Base-by-base conservation (phyloP, 495 filamentous ascomycete genomes). In the Evernia prunastri region DNA sequence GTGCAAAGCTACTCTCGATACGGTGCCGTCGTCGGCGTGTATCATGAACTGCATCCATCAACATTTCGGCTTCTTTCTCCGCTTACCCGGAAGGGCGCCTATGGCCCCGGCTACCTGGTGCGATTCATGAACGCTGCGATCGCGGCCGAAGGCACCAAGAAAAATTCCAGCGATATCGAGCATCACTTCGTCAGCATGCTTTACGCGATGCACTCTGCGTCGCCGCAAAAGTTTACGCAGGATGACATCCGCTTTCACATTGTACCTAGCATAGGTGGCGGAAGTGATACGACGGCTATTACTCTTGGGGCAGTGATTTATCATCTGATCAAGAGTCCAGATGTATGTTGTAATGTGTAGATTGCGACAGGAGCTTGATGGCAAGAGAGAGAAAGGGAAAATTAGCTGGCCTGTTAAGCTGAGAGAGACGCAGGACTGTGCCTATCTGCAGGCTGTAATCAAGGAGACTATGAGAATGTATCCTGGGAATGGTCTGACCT, bases 241-340 rank as follows among this genome's bases (percentile, higher is more conserved):
- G 59, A 56, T 42, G 77, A 80, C 54, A 77, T 83, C 29, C 69
- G 67, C 0, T 69, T 75, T n/a, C 72, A 75, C 37, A 63, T 76
- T 49, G 59, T 66, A 63, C 63, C 43, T 20, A 84, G 84, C 68
- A 75, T 86, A 9, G 69, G 73, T 8, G 84, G 82, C 0, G 83
- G 84, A 0, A 79, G 77, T 3, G 83, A 86, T 65, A 85, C 84
- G 0, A 84, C 80, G 0, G 79, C 79, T 4, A 81, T 82, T 64
- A 77, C 74, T 35, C 71, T 86, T 1, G 77, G 74, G 6, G 67
- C 76, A 9, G 78, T 82, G 6, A 72, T 86, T 58, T 84, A 84
- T 69, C 63, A 79, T 61, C 73, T 86, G 7, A 58, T 80, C 15
- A 76, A 73, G 53, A 67, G 77, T 54, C 77, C 78, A 0, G 39